phyloP scores from a whole-genome alignment of 106 monocot genomes.

The Phalaenopsis aphrodite region DNA sequence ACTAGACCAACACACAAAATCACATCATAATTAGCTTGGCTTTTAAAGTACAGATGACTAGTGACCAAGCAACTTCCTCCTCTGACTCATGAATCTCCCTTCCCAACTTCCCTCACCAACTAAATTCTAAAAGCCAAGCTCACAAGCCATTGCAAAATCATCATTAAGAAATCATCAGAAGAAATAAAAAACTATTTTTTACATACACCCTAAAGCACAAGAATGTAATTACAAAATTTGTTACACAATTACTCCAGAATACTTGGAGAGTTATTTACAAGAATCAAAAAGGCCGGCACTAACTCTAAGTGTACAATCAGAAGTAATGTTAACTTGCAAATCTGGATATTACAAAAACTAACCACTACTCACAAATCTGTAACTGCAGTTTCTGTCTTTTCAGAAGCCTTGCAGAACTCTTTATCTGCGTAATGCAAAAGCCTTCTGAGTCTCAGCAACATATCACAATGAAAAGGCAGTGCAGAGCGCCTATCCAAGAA shows the following conservation, averaged over 20 bases:
- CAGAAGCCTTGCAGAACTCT: constrained; percentile 29
- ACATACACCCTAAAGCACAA: neutral
- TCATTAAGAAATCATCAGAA: neutral
- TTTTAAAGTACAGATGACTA: too few relatives aligned
- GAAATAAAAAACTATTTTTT: neutral
- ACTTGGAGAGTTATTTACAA: neutral
- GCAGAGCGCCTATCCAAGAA: constrained; percentile 59
- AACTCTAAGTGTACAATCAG: neutral
- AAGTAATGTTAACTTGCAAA: neutral
- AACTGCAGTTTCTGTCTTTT: neutral
- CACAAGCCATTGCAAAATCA: too few relatives aligned
- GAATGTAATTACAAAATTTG: neutral
- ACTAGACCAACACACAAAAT: too few relatives aligned
- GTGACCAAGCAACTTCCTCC: too few relatives aligned
- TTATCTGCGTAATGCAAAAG: constrained; percentile 75
- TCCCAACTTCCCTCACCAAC: too few relatives aligned
- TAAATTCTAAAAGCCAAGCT: too few relatives aligned
- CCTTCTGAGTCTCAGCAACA: constrained; percentile 59
- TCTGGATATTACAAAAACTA: neutral
- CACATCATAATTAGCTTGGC: too few relatives aligned
- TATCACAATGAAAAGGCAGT: constrained; percentile 85
- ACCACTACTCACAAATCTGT: neutral
- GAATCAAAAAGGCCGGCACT: neutral
- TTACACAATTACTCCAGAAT: neutral
- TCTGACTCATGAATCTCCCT: too few relatives aligned